Conservation (phyloP, 2,329 filamentous ascomycete genomes). For the Gnomoniopsis sp. region DNA sequence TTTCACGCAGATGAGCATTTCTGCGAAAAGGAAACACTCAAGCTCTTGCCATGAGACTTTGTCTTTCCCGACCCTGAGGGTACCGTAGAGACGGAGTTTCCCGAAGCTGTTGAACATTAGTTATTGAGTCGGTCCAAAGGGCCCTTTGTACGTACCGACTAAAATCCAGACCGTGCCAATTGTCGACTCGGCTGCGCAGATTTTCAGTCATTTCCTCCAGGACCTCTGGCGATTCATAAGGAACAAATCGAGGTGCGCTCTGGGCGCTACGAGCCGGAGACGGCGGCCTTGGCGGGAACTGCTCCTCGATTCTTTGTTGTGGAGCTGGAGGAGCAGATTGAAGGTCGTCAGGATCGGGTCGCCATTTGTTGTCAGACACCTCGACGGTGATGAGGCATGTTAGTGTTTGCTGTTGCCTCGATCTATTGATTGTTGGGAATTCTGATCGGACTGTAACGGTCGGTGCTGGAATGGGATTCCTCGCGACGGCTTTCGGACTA, state of each 20-base stretch:
- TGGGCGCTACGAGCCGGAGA: constrained; percentile 48
- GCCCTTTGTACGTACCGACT: constrained; percentile 43
- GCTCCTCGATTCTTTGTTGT: constrained; percentile 49
- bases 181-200: constrained; percentile 83
- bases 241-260: constrained; percentile 57
- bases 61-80: constrained; percentile 91
- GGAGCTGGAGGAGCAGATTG: constrained; percentile 46
- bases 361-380: constrained; percentile 89
- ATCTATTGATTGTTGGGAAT: constrained; percentile 89
- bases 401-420: constrained; percentile 88
- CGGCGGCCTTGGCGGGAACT: constrained; percentile 48
- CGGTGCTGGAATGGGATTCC: constrained; percentile 86
- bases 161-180: constrained; percentile 97
- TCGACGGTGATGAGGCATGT: constrained; percentile 94
- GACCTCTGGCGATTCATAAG: constrained; percentile 72
- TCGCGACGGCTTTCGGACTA: constrained; percentile 67
- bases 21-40: constrained; percentile 93
- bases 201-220: constrained; percentile 84
- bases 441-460: constrained; percentile 94
- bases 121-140: constrained; percentile 3
- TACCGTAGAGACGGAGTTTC: constrained; percentile 84
- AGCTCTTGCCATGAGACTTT: constrained; percentile 95
- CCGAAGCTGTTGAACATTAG: constrained; percentile 65
- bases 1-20: constrained; percentile 99
- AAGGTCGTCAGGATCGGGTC: constrained; percentile 77